phyloP scores from a whole-genome alignment of 257 asterid species.

The Primulina huaijiensis region DNA sequence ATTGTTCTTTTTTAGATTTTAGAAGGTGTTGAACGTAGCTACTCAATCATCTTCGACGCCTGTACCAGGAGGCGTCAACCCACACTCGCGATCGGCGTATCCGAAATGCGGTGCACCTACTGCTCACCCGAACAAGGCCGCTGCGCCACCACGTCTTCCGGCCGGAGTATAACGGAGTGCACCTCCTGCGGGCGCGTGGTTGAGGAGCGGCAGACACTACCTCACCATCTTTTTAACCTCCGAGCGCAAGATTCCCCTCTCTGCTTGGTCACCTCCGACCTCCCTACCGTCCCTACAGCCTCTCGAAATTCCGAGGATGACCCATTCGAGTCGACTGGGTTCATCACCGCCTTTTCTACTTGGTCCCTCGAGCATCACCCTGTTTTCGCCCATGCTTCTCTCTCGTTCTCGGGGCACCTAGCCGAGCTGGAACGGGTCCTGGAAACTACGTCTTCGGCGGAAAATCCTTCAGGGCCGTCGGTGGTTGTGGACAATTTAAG shows the following conservation, averaged over 20 bases:
- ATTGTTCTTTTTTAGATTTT: no score
- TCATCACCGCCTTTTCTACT: conserved; percentile 92
- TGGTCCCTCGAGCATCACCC: conserved; percentile 96
- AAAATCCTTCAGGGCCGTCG: conserved; percentile 52
- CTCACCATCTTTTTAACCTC: conserved; percentile 93
- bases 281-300: conserved; percentile 50
- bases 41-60: no score
- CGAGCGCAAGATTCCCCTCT: conserved; percentile 95
- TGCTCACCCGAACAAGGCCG: conserved; percentile 75
- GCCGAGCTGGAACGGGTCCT: conserved; percentile 94
- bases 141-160: conserved; percentile 67
- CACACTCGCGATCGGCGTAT: conserved; percentile 5
- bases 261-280: conserved; percentile 92
- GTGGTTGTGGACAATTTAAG: conserved; percentile 89
- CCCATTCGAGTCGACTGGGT: conserved; percentile 88
- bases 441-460: conserved; percentile 64
- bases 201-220: conserved; percentile 75
- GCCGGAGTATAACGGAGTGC: conserved; percentile 79
- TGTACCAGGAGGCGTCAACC: background rate
- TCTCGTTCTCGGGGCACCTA: conserved; percentile 85
- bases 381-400: conserved; percentile 63
- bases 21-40: no score
- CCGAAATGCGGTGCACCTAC: conserved; percentile 89
- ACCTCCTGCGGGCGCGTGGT: conserved; percentile 83
- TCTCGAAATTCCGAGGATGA: conserved; percentile 50